Evolutionary conservation across 148 eudicot species (phyloP).

Genomic region (Dianthus caryophyllus): DNA sequence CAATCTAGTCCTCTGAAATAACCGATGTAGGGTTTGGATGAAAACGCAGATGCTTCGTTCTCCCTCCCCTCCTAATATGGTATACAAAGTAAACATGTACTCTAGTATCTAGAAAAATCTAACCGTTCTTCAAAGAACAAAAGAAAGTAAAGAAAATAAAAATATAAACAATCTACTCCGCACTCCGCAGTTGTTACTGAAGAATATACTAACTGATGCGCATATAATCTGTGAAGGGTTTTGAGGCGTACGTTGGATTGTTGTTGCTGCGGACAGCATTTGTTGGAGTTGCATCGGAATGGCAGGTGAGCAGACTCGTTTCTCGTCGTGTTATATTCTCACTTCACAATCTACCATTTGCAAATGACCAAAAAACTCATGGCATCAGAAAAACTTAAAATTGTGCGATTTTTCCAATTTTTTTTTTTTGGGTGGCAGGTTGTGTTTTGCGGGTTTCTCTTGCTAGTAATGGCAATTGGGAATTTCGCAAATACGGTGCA

Average conservation of each 20-base stretch:
- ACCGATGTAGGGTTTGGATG: too few relatives aligned
- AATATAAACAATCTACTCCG: too few relatives aligned
- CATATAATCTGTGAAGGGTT: constrained; percentile 32
- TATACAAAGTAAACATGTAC: too few relatives aligned
- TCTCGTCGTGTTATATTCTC: background rate
- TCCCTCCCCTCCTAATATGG: too few relatives aligned
- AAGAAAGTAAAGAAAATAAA: too few relatives aligned
- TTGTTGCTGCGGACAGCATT: constrained; percentile 40
- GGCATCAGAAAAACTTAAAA: background rate
- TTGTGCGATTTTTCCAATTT: background rate
- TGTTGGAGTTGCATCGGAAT: constrained; percentile 45
- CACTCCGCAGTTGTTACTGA: background rate
- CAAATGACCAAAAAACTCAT: background rate
- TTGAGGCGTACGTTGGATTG: constrained; percentile 49
- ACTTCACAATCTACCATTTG: background rate
- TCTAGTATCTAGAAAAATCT: too few relatives aligned
- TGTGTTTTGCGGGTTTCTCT: constrained; percentile 41
- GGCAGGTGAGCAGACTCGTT: constrained; percentile 35
- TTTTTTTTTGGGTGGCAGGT: constrained; percentile 38
- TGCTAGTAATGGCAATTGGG: constrained; percentile 45
- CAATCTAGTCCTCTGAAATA: too few relatives aligned
- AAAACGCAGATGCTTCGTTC: too few relatives aligned
- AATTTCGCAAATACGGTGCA: constrained; percentile 42
- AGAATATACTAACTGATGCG: background rate
- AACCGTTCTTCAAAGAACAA: too few relatives aligned